Evolutionary conservation across 331 rosid genomes (phyloP).

Genomic region (Stylosanthes scabra): DNA sequence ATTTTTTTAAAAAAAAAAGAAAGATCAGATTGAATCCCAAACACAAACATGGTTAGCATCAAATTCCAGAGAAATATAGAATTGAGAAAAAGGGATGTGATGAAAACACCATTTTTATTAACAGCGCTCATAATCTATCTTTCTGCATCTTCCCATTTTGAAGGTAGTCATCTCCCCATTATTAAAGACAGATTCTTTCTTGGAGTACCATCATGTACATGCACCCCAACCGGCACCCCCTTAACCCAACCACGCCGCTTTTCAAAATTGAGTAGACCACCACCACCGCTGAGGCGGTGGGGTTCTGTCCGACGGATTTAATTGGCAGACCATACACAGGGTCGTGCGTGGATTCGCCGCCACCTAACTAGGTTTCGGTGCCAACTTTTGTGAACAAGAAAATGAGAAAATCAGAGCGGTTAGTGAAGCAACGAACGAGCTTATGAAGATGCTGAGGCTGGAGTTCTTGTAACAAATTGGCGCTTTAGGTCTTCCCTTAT

Average conservation of each 20-base stretch:
- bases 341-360: slow-evolving; percentile 46
- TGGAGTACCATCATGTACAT: too few species aligned
- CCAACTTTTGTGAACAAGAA: slow-evolving; percentile 55
- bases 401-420: not conserved
- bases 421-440: slow-evolving; percentile 40
- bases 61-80: too few species aligned
- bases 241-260: not conserved
- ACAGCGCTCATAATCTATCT: too few species aligned
- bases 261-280: not conserved
- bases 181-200: too few species aligned
- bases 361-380: slow-evolving; percentile 63
- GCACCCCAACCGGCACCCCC: slow-evolving; percentile 11
- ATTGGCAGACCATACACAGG: slow-evolving; percentile 53
- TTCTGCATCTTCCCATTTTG: too few species aligned
- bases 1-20: too few species aligned
- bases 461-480: slow-evolving; percentile 8
- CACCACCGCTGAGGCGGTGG: not conserved
- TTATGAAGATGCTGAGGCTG: slow-evolving; percentile 42
- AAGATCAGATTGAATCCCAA: too few species aligned
- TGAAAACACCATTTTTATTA: too few species aligned
- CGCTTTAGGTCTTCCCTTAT: slow-evolving; percentile 48
- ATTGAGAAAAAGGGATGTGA: too few species aligned
- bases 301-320: slow-evolving; percentile 5
- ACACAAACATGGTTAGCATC: too few species aligned
- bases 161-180: too few species aligned